Base-by-base conservation (phyloP, 208 protist species). In the Crithidia thermophila region DNA sequence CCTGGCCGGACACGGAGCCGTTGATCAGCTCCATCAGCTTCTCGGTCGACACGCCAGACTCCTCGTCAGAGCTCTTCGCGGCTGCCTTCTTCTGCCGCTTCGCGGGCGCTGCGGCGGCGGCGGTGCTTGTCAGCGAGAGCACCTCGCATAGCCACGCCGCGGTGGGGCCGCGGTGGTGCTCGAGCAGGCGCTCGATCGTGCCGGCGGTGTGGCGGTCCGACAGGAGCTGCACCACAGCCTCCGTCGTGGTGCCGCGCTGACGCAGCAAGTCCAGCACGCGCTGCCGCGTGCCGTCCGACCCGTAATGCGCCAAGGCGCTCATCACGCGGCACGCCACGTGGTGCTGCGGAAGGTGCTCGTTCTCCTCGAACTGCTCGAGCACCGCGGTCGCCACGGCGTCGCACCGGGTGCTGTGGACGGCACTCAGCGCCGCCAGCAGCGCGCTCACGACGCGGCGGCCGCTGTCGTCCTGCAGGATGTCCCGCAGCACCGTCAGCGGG, bases 271-370 rank as follows among this genome's bases (percentile, higher is more conserved):
- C 67, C 47, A 96, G 73, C 42, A 89, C 84, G 18, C 87, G 49
- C 25, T 71, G 39, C 52, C 81, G 77, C 18, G 79, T 79, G 9
- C 62, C 71, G 40, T 52, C 42, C 6, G 69, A 62, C 27, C 87
- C 90, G 64, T 85, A 81, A 58, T 84, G 81, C 46, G 84, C 82
- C 23, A 96, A 75, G 13, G 84, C 85, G 42, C 87, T 93, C 80
- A 96, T 79, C 28, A 94, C 79, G 18, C 87, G 85, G 58, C 90
- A 96, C 16, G 90, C 90, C 14, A 93, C 75, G 76, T 88, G 85
- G 69, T 96, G 87, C 67, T 86, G 62, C 39, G 83, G 68, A 14
- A 96, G 84, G 34, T 81, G 70, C 58, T 89, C 84, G 45, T 90
- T 88, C 53, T 93, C 87, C 60, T 96, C 87, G 60, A 91, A 96